Evolutionary conservation across 768 basidiomycete genomes (phyloP).

Genomic region (Russula sp.): DNA sequence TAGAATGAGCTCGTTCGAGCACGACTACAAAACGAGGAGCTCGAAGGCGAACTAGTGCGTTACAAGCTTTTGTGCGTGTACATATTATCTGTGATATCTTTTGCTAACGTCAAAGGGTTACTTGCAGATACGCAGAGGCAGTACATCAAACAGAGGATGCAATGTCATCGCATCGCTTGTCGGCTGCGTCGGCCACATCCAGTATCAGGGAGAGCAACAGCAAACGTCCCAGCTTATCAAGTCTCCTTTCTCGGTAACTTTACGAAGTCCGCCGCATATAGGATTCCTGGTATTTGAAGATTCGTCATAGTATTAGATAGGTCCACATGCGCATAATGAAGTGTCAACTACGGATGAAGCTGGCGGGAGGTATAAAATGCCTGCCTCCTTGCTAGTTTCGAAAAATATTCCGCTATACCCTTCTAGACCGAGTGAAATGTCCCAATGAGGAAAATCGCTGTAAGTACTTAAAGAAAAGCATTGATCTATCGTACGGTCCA

Average conservation of each 20-base stretch:
- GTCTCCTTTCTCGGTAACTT: slow-evolving; percentile 27
- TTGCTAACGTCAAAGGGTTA: neutral
- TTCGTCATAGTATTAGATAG: neutral
- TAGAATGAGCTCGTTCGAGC: slow-evolving; percentile 90
- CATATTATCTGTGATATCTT: neutral
- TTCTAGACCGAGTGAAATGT: neutral
- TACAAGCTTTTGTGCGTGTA: slow-evolving; percentile 85
- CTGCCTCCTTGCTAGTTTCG: neutral
- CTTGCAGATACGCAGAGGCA: slow-evolving; percentile 50
- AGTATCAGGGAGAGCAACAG: slow-evolving; percentile 34
- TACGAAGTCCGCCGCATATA: no score
- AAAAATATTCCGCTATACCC: neutral
- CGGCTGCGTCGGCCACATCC: slow-evolving; percentile 36
- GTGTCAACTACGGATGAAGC: neutral
- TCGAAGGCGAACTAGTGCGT: slow-evolving; percentile 89
- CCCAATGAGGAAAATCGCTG: neutral
- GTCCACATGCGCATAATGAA: neutral
- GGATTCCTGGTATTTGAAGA: neutral
- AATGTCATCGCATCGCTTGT: slow-evolving; percentile 44
- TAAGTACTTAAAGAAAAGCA: slow-evolving; percentile 9
- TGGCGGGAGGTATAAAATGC: neutral
- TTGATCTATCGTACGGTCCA: neutral
- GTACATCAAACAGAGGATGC: slow-evolving; percentile 54
- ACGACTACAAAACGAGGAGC: slow-evolving; percentile 85
- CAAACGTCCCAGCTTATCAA: slow-evolving; percentile 28